Conservation (phyloP, 768 basidiomycete species). For the Termitomyces sp. region DNA sequence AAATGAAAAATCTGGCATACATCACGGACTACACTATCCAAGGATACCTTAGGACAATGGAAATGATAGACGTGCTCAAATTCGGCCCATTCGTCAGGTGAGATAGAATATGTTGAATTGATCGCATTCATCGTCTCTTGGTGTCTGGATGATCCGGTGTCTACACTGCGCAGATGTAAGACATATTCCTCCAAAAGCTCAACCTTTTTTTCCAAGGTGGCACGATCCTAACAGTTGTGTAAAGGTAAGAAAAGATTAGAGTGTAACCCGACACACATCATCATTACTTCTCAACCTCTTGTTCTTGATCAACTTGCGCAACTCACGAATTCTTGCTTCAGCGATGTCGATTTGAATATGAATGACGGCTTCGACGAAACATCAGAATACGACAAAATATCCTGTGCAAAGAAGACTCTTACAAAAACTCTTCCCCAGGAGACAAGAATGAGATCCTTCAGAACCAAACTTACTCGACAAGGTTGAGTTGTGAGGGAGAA, state of each 20-base stretch:
- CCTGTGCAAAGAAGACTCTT: slow-evolving; percentile 18
- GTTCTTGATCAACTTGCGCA: slow-evolving; percentile 26
- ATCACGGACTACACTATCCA: slow-evolving; percentile 74
- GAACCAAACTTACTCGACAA: slow-evolving; percentile 76
- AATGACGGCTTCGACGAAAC: slow-evolving; percentile 42
- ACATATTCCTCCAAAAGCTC: slow-evolving; percentile 57
- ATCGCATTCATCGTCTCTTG: slow-evolving; percentile 32
- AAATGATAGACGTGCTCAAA: slow-evolving; percentile 92
- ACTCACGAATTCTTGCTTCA: slow-evolving; percentile 43
- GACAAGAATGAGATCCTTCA: slow-evolving; percentile 78
- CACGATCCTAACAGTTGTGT: slow-evolving; percentile 7
- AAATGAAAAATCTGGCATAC: slow-evolving; percentile 37
- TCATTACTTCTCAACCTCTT: slow-evolving; percentile 4
- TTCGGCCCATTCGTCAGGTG: slow-evolving; percentile 65
- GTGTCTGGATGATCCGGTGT: slow-evolving; percentile 24
- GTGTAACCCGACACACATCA: background rate
- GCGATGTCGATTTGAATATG: slow-evolving; percentile 62
- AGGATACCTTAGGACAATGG: slow-evolving; percentile 76
- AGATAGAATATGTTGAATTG: slow-evolving; percentile 61
- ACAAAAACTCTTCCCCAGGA: slow-evolving; percentile 71
- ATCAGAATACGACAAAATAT: slow-evolving; percentile 1
- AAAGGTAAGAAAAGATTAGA: background rate
- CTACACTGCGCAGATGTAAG: slow-evolving; percentile 42
- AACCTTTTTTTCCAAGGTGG: slow-evolving; percentile 42
- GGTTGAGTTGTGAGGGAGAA: slow-evolving; percentile 30